Base-by-base conservation (phyloP, 805 yeast genomes). In the Monosporozyma siamensis region DNA sequence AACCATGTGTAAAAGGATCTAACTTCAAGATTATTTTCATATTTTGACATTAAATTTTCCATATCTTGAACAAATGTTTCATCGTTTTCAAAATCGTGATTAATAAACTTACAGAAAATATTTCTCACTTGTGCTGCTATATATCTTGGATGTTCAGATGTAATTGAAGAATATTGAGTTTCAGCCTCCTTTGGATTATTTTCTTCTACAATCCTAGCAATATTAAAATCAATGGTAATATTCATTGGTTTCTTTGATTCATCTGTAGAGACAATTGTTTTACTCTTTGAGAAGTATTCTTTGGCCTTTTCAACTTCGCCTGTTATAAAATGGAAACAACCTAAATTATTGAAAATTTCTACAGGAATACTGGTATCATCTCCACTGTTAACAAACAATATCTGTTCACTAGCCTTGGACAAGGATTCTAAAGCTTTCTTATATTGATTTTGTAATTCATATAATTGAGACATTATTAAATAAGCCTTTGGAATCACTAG, bases 1-100 rank as follows among this genome's bases (percentile, higher is more conserved):
- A 77, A 86, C 97, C 97, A 92, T 25, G 95, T 92, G 59, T 83
- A 86, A 52, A 92, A 83, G 0, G 97, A 82, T 48, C 98, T 78
- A 2, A 86, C 79, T 58, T 89, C 96, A 46, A 87, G 65, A 55
- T 86, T 76, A 8, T 77, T 74, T 1, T 77, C 71, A 46, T 76
- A 69, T 11, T 69, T 62, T 3, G 65, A 62, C 40, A 90, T 62
- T 4, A 92, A 64, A 3, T 66, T 55, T 34, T 74, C 70, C 45
- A 86, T 67, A 47, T 78, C 80, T 4, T 69, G 58, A 38, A 21
- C 52, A 11, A 41, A 35, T 6, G 31, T 36, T 8, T 42, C 48
- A 18, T 41, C 42, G 4, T 46, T 39, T 9, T 35, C 23, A 5
- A 23, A 27, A 11, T 23, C 17, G 40, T 73, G 70, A 2, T 74